These are phyloP conservation scores for Aspergillus proliferans DNA, from an alignment of 2,329 filamentous ascomycete genomes.

Conservation along the genomic window DNA sequence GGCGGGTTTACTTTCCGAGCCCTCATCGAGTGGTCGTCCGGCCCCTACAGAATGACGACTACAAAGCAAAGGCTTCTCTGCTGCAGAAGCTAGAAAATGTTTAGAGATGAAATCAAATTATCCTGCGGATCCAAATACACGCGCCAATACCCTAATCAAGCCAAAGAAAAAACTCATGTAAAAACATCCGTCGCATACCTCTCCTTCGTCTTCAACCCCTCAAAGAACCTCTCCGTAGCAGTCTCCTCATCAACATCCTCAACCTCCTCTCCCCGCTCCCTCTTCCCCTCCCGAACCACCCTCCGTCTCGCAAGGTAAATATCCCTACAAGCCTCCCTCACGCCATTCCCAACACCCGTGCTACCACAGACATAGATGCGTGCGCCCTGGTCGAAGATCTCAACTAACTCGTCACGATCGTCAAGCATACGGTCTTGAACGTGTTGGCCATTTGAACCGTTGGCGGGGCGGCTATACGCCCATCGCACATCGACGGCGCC, in stretches of 20 bases:
- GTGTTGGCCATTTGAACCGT: slow-evolving; percentile 45
- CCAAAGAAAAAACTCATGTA: slow-evolving; percentile 9
- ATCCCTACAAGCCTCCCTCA: slow-evolving; percentile 37
- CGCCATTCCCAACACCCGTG: slow-evolving; percentile 44
- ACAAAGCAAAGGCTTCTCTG: too few species aligned
- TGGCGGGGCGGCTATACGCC: slow-evolving; percentile 51
- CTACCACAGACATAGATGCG: slow-evolving; percentile 63
- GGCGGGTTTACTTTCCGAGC: too few species aligned
- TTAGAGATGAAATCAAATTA: too few species aligned
- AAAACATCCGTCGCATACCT: slow-evolving; percentile 58
- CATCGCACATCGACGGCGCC: slow-evolving; percentile 58
- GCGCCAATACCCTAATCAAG: too few species aligned
- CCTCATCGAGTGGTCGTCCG: too few species aligned
- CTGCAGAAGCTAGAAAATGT: too few species aligned
- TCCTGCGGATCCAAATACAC: too few species aligned
- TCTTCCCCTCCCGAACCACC: slow-evolving; percentile 29
- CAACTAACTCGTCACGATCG: slow-evolving; percentile 41
- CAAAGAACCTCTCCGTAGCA: slow-evolving; percentile 25
- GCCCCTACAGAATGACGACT: too few species aligned
- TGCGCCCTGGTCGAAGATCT: slow-evolving; percentile 45
- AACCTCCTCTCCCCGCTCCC: slow-evolving; percentile 31
- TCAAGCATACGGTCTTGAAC: slow-evolving; percentile 49
- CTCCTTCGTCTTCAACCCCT: slow-evolving; percentile 39
- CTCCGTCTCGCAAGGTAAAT: slow-evolving; percentile 26
- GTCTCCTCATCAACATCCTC: slow-evolving; percentile 18